Conservation (phyloP, 1,284 basidiomycete genomes). For the Tetrapyrgos nigripes region DNA sequence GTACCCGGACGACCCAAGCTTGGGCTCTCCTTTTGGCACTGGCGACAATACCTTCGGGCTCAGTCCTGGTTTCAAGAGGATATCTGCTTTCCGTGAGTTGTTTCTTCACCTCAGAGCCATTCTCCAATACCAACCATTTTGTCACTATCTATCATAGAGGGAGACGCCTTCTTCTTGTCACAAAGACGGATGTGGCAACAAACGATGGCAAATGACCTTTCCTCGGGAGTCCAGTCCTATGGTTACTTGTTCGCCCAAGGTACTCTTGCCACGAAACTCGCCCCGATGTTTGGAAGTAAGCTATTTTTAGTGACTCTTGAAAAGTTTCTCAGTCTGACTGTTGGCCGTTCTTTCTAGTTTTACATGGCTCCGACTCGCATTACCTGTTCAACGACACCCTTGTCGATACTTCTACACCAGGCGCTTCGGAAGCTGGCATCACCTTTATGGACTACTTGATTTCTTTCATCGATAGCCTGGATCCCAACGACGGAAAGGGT, state of each 20-base stretch:
- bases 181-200: slow-evolving; percentile 2
- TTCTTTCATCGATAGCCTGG: background rate
- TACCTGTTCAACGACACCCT: background rate
- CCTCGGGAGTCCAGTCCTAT: slow-evolving; percentile 31
- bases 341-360: background rate
- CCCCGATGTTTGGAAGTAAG: background rate
- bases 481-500: slow-evolving; percentile 36
- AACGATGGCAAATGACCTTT: slow-evolving; percentile 17
- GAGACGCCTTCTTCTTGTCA: background rate
- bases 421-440: background rate
- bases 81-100: slow-evolving; percentile 28
- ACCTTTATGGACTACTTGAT: slow-evolving; percentile 4
- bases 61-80: too few species aligned
- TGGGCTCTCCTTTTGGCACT: slow-evolving; percentile 37
- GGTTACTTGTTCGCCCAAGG: background rate
- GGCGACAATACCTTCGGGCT: slow-evolving; percentile 41
- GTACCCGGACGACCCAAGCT: slow-evolving; percentile 36
- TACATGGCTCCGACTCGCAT: background rate
- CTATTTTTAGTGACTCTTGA: background rate
- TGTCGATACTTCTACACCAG: background rate
- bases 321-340: background rate
- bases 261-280: background rate
- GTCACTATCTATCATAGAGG: background rate
- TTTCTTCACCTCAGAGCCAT: background rate
- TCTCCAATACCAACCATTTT: background rate